phyloP scores from a whole-genome alignment of 495 filamentous ascomycete species.

The Penicillium roqueforti region DNA sequence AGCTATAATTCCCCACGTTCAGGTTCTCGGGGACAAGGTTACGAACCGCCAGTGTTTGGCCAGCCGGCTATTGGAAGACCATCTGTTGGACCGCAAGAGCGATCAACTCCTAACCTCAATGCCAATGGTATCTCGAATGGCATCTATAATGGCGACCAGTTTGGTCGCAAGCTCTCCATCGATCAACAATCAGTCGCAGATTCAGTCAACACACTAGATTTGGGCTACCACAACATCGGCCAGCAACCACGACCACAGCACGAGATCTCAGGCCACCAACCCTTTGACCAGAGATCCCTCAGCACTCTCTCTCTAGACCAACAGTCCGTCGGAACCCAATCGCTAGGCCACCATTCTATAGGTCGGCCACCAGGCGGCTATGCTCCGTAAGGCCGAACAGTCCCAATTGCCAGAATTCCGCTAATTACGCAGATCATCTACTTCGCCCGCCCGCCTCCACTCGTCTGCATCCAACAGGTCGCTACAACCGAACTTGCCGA shows the following conservation, averaged over 20 bases:
- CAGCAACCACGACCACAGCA: not conserved
- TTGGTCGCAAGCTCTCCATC: not conserved
- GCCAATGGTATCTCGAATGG: not conserved
- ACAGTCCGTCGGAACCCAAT: not conserved
- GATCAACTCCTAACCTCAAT: not conserved
- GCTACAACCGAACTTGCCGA: conserved; percentile 22
- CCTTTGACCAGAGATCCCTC: not conserved
- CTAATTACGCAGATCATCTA: conserved; percentile 4
- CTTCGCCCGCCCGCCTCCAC: conserved; percentile 10
- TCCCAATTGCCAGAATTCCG: not conserved
- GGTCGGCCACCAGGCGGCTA: not conserved
- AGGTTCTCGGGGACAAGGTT: not conserved
- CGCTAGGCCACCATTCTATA: conserved; percentile 2
- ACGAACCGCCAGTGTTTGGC: not conserved
- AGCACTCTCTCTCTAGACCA: not conserved
- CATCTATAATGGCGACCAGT: not conserved
- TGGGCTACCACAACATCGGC: conserved; percentile 1
- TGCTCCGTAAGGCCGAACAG: not conserved
- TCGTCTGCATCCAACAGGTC: conserved; percentile 23
- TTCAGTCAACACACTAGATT: not conserved
- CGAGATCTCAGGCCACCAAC: not conserved
- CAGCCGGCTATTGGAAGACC: conserved; percentile 6
- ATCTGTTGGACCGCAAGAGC: not conserved
- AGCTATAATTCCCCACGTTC: not conserved
- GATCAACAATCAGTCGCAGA: conserved; percentile 1